These are phyloP conservation scores for Ploettnerulaceae sp. DNA, from an alignment of 2,329 filamentous ascomycete species.

Conservation along the genomic window DNA sequence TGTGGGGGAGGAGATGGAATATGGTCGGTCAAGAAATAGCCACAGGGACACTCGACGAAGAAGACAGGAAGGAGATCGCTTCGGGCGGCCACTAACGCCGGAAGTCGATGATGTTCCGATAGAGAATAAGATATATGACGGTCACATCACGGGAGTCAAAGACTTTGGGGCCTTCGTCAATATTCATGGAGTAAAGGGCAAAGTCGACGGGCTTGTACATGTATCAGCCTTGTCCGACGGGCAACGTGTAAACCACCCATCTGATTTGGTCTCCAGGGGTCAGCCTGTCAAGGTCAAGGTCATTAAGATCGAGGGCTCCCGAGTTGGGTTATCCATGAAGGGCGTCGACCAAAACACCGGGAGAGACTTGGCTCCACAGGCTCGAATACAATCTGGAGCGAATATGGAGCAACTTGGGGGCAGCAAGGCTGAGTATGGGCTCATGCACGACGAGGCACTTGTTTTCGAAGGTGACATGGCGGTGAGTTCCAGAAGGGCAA, in stretches of 20 bases:
- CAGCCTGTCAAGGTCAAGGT: slow-evolving; percentile 93
- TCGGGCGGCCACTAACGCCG: slow-evolving; percentile 59
- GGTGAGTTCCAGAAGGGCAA: slow-evolving; percentile 52
- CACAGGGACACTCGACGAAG: slow-evolving; percentile 40
- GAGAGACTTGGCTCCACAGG: slow-evolving; percentile 73
- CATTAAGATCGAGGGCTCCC: slow-evolving; percentile 72
- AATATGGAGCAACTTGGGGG: slow-evolving; percentile 81
- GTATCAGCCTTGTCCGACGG: slow-evolving; percentile 84
- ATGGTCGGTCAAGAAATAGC: slow-evolving; percentile 44
- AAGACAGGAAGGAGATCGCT: slow-evolving; percentile 51
- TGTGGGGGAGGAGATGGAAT: slow-evolving; percentile 55
- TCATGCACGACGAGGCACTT: slow-evolving; percentile 48
- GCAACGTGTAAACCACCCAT: slow-evolving; percentile 84
- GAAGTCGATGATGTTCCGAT: slow-evolving; percentile 80
- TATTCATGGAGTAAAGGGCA: slow-evolving; percentile 78
- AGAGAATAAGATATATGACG: slow-evolving; percentile 83
- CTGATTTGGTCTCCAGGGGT: slow-evolving; percentile 74
- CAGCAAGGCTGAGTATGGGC: slow-evolving; percentile 51
- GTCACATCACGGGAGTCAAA: slow-evolving; percentile 85
- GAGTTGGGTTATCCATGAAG: slow-evolving; percentile 92
- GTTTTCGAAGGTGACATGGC: slow-evolving; percentile 59
- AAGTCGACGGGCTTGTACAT: slow-evolving; percentile 89
- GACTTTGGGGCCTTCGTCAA: slow-evolving; percentile 97
- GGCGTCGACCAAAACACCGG: slow-evolving; percentile 91
- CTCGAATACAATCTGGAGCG: slow-evolving; percentile 77